A percentile compares a stretch with the other conserved stretches of the same genome.
Evolutionary conservation across 176 grass and related monocot species (phyloP).

Genomic region (Secale cereale): DNA sequence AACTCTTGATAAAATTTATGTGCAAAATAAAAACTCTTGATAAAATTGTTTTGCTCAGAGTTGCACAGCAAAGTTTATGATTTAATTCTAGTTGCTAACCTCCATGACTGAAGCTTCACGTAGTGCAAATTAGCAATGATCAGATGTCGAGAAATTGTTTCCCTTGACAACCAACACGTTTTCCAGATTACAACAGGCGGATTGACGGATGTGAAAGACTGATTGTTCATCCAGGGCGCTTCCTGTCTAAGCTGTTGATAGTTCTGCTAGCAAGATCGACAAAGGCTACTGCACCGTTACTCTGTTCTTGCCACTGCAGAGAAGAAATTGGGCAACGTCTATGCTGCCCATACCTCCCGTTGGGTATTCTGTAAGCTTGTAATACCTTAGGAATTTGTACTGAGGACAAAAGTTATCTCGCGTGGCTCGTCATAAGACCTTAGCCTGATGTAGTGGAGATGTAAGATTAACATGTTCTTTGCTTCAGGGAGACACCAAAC

Average conservation of each 20-base stretch:
- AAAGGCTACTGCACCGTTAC: neutral
- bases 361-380: neutral
- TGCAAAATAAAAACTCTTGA: neutral
- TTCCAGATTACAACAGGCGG: conserved; percentile 89
- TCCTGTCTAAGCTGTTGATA: conserved; percentile 20
- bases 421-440: neutral
- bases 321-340: neutral
- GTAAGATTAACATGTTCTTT: neutral
- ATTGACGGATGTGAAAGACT: conserved; percentile 82
- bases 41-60: neutral
- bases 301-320: conserved; percentile 11
- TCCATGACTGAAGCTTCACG: neutral
- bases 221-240: conserved; percentile 19
- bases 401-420: conserved; percentile 4
- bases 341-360: neutral
- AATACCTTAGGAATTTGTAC: neutral
- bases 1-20: neutral
- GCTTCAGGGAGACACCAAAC: neutral
- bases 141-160: conserved; percentile 7
- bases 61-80: neutral
- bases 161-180: conserved; percentile 67
- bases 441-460: neutral
- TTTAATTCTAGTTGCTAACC: neutral
- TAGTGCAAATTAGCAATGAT: neutral
- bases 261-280: conserved; percentile 2